A percentile compares a stretch with the other conserved stretches of the same genome.
These are phyloP conservation scores for Maudiozyma pseudohumilis DNA, from an alignment of 805 yeast genomes.

Conservation along the genomic window DNA sequence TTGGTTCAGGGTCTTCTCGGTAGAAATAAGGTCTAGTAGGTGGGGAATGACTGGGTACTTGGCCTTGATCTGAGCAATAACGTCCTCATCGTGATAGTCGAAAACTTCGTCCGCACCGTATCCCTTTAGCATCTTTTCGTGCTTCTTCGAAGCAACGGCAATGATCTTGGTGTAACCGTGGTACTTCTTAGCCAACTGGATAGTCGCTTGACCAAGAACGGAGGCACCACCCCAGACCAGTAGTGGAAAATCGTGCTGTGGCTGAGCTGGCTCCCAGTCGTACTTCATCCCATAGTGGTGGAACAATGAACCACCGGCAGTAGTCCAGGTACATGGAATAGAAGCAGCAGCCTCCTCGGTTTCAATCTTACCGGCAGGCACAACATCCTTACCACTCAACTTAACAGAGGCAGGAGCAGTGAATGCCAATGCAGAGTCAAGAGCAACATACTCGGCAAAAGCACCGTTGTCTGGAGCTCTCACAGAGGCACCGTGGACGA, in stretches of 20 bases:
- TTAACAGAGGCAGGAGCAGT: conserved; percentile 9
- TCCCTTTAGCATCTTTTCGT: conserved; percentile 32
- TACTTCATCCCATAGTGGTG: conserved; percentile 28
- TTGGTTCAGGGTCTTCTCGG: conserved; percentile 23
- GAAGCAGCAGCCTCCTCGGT: conserved; percentile 62
- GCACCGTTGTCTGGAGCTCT: conserved; percentile 40
- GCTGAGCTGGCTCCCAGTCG: conserved; percentile 14
- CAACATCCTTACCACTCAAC: conserved; percentile 13
- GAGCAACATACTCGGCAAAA: conserved; percentile 44
- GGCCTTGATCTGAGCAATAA: conserved; percentile 34
- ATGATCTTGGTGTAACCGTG: conserved; percentile 36
- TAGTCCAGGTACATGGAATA: conserved; percentile 43
- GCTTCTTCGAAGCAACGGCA: conserved; percentile 42
- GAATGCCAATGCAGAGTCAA: conserved; percentile 15
- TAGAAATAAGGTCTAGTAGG: conserved; percentile 30
- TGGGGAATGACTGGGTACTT: conserved; percentile 25
- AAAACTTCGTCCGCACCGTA: conserved; percentile 37
- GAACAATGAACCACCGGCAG: conserved; percentile 36
- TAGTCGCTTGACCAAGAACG: conserved; percentile 40
- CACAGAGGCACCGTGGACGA: conserved; percentile 45
- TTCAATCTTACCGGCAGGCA: conserved; percentile 32
- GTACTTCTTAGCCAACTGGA: conserved; percentile 25
- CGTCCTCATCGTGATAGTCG: conserved; percentile 32
- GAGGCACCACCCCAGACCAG: conserved; percentile 61
- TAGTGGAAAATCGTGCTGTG: conserved; percentile 32